These are phyloP conservation scores for Cryptococcus wingfieldii DNA, from an alignment of 1,284 basidiomycete genomes.

Conservation along the genomic window DNA sequence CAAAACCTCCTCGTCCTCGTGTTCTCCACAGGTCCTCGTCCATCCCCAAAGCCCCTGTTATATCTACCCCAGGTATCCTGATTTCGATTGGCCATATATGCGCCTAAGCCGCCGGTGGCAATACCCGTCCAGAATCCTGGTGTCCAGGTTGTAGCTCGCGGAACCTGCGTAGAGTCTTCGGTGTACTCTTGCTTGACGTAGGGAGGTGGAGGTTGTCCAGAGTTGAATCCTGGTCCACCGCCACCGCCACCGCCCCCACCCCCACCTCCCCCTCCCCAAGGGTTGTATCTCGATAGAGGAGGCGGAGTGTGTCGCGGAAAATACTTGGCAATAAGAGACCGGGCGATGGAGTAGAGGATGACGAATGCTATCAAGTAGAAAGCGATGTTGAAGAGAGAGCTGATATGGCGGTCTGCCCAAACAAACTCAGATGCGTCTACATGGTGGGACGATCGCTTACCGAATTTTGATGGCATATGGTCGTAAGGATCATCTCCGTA, in stretches of 20 bases:
- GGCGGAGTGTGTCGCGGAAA: slow-evolving; percentile 34
- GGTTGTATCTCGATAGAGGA: slow-evolving; percentile 24
- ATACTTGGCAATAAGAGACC: slow-evolving; percentile 24
- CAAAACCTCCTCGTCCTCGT: too few relatives aligned
- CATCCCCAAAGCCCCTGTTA: slow-evolving; percentile 15
- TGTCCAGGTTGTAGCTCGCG: slow-evolving; percentile 42
- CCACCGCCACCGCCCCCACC: slow-evolving; percentile 21
- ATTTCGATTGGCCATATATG: slow-evolving; percentile 49
- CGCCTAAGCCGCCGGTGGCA: slow-evolving; percentile 62
- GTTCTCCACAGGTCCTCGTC: not conserved
- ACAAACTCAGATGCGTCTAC: too few relatives aligned
- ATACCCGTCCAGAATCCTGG: slow-evolving; percentile 81
- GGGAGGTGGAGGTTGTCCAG: not conserved
- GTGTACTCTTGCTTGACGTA: not conserved
- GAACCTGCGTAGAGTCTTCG: not conserved
- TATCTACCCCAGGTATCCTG: slow-evolving; percentile 52
- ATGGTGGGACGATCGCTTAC: slow-evolving; percentile 1
- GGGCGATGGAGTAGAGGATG: slow-evolving; percentile 57
- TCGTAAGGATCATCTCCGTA: slow-evolving; percentile 14
- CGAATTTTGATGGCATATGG: slow-evolving; percentile 6
- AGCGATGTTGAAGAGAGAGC: slow-evolving; percentile 52
- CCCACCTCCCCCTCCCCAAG: slow-evolving; percentile 51
- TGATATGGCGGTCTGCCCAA: not conserved
- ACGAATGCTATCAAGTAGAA: slow-evolving; percentile 56
- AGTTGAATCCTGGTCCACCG: slow-evolving; percentile 1